phyloP scores from a whole-genome alignment of 495 filamentous ascomycete species.

The Penicillium dipodomyicola region DNA sequence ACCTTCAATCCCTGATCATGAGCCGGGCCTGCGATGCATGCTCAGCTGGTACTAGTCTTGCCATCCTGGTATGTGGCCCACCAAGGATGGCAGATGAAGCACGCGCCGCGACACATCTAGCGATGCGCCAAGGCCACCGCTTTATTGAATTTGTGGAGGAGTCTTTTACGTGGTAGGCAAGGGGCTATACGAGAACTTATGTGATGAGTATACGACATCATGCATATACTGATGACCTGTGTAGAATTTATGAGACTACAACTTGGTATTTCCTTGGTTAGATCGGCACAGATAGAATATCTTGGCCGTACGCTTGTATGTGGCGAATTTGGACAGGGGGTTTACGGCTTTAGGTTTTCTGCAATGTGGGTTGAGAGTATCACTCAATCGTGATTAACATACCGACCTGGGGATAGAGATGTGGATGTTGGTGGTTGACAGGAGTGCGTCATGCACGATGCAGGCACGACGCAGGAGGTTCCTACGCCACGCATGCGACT shows the following conservation, averaged over 20 bases:
- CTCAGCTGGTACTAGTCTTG: slow-evolving; percentile 24
- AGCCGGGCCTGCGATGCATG: slow-evolving; percentile 30
- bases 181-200: not conserved
- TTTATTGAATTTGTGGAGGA: slow-evolving; percentile 45
- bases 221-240: not conserved
- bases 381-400: not conserved
- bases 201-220: not conserved
- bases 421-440: slow-evolving; percentile 7
- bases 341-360: not conserved
- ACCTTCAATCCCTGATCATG: slow-evolving; percentile 35
- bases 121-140: slow-evolving; percentile 34
- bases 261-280: not conserved
- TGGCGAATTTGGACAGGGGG: not conserved
- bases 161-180: slow-evolving; percentile 40
- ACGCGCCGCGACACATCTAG: slow-evolving; percentile 39
- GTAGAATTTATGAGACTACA: not conserved
- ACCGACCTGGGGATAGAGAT: not conserved
- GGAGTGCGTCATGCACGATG: slow-evolving; percentile 5
- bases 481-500: not conserved
- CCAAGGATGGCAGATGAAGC: slow-evolving; percentile 48
- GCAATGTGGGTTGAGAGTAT: not conserved
- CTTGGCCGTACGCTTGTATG: not conserved
- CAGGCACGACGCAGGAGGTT: slow-evolving; percentile 11
- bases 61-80: slow-evolving; percentile 52
- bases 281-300: not conserved